A percentile compares a stretch with the other conserved stretches of the same genome.
Conservation (phyloP, 1,139 yeast genomes). For the Kluyveromyces sp. region DNA sequence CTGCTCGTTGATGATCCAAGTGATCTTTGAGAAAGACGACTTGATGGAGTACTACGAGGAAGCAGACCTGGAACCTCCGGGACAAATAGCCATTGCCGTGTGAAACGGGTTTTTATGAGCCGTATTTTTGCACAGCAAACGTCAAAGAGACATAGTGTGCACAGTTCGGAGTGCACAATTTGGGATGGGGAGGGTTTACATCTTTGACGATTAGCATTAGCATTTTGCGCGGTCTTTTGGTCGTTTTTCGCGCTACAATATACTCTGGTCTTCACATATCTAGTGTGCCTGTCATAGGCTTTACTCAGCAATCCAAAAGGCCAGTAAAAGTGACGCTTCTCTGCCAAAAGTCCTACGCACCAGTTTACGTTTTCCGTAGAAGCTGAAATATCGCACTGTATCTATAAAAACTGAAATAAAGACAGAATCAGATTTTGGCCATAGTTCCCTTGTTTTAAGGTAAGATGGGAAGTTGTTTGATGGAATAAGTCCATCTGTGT, state of each 20-base stretch:
- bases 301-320: too few species aligned
- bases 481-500: too few species aligned
- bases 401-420: background rate
- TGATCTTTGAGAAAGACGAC: slow-evolving; percentile 67
- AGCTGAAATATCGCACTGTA: background rate
- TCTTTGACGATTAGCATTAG: background rate
- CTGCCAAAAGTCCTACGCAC: background rate
- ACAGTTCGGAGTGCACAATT: background rate
- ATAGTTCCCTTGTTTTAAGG: background rate
- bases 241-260: background rate
- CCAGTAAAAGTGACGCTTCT: too few species aligned
- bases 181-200: background rate
- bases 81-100: slow-evolving; percentile 21
- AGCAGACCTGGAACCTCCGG: slow-evolving; percentile 29
- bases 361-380: background rate
- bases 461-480: background rate
- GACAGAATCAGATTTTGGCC: background rate
- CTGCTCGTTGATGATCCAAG: slow-evolving; percentile 88
- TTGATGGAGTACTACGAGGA: slow-evolving; percentile 39
- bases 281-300: too few species aligned
- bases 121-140: too few species aligned
- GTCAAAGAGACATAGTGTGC: background rate
- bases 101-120: background rate
- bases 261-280: too few species aligned
- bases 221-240: too few species aligned